Evolutionary conservation across 441 rosid genomes (phyloP).

Genomic region (Kokia cookei): DNA sequence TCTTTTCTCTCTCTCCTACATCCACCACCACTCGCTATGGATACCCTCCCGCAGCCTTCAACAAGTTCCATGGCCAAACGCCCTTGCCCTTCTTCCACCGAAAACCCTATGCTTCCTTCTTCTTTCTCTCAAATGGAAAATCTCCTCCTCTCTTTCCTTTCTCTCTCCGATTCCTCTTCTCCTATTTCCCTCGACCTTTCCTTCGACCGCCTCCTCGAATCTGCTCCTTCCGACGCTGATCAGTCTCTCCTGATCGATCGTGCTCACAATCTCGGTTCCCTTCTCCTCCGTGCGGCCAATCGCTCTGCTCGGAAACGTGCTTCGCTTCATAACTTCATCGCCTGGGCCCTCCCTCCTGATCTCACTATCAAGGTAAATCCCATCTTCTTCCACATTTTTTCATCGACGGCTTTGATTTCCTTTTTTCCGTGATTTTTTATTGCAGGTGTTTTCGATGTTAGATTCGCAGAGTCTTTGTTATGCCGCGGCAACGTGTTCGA

Average conservation of each 20-base stretch:
- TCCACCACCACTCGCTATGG: constrained; percentile 29
- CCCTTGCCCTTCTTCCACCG: constrained; percentile 39
- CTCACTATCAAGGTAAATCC: constrained; percentile 59
- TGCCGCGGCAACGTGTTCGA: constrained; percentile 66
- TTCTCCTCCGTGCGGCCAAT: constrained; percentile 55
- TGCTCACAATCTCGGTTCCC: constrained; percentile 43
- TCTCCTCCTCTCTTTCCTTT: neutral
- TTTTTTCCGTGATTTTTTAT: neutral
- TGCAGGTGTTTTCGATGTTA: constrained; percentile 74
- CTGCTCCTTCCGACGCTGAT: constrained; percentile 41
- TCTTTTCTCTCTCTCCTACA: neutral
- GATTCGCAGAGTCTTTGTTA: constrained; percentile 75
- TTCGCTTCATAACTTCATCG: constrained; percentile 47
- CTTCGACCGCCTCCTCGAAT: constrained; percentile 56
- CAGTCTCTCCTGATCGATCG: constrained; percentile 61
- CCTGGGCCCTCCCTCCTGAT: constrained; percentile 78
- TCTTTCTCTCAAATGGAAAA: constrained; percentile 8
- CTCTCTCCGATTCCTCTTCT: neutral
- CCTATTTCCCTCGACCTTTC: constrained; percentile 36
- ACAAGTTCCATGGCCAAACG: constrained; percentile 49
- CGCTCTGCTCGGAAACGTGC: constrained; percentile 67
- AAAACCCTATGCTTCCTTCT: constrained; percentile 14
- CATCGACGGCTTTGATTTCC: neutral
- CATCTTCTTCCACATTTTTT: neutral
- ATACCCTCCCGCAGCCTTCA: constrained; percentile 29